Conservation (phyloP, 2,329 filamentous ascomycete species). For the Ustulina deusta region DNA sequence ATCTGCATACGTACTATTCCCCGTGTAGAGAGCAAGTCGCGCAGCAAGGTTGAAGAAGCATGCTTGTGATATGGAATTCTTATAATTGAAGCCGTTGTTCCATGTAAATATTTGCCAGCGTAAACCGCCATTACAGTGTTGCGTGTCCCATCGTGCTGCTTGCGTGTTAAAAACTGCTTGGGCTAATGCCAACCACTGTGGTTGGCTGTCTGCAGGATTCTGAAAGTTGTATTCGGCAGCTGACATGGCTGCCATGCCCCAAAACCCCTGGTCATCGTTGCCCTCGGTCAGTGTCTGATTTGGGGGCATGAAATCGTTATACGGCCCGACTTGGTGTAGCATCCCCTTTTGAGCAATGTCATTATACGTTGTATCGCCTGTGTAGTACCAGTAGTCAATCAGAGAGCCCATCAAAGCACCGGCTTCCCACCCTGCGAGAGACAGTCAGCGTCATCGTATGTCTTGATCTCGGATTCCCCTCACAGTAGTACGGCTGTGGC, state of each 20-base stretch:
- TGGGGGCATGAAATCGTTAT: slow-evolving; percentile 81
- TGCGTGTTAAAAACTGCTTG: slow-evolving; percentile 87
- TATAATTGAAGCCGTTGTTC: slow-evolving; percentile 86
- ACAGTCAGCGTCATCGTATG: slow-evolving; percentile 26
- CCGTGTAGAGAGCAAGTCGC: slow-evolving; percentile 80
- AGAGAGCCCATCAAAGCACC: slow-evolving; percentile 78
- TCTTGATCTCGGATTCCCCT: slow-evolving; percentile 38
- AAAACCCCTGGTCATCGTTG: slow-evolving; percentile 82
- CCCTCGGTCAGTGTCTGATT: slow-evolving; percentile 77
- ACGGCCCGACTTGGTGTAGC: slow-evolving; percentile 78
- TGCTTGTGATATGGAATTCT: slow-evolving; percentile 72
- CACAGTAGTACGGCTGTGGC: slow-evolving; percentile 67
- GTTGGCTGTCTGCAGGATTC: slow-evolving; percentile 66
- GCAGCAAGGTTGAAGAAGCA: slow-evolving; percentile 73
- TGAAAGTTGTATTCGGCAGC: slow-evolving; percentile 78
- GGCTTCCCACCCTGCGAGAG: slow-evolving; percentile 73
- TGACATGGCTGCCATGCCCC: slow-evolving; percentile 77
- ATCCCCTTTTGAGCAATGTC: slow-evolving; percentile 74
- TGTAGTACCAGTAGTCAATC: slow-evolving; percentile 88
- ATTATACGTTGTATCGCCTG: slow-evolving; percentile 79
- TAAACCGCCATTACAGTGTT: slow-evolving; percentile 78
- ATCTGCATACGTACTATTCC: slow-evolving; percentile 79
- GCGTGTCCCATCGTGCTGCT: slow-evolving; percentile 76
- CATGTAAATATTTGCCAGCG: slow-evolving; percentile 88
- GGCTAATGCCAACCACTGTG: slow-evolving; percentile 77